These are phyloP conservation scores for Discostella pseudostelligera DNA, from an alignment of 108 stramenopile genomes.

Conservation along the genomic window DNA sequence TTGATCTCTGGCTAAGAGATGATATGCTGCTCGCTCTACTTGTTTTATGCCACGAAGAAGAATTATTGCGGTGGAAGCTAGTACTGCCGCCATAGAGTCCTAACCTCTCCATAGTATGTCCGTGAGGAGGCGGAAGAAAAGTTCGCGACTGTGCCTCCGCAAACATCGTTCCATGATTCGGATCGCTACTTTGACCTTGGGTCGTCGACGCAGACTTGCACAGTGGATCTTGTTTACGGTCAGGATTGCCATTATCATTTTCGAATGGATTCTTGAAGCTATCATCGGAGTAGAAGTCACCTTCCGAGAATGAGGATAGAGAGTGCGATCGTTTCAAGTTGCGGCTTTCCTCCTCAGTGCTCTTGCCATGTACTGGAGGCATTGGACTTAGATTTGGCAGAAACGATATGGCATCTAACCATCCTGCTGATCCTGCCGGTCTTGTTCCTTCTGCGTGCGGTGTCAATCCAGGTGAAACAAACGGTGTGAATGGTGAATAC, in stretches of 20 bases:
- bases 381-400: background rate
- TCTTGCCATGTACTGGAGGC: background rate
- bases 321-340: slow-evolving; percentile 29
- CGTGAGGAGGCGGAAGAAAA: too few relatives aligned
- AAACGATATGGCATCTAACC: slow-evolving; percentile 3
- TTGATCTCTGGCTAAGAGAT: too few relatives aligned
- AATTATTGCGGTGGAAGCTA: too few relatives aligned
- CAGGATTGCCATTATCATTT: slow-evolving; percentile 12
- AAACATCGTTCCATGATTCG: background rate
- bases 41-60: too few relatives aligned
- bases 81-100: too few relatives aligned
- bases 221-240: slow-evolving; percentile 5
- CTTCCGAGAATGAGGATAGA: slow-evolving; percentile 34
- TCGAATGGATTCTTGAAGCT: slow-evolving; percentile 40
- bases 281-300: slow-evolving; percentile 23
- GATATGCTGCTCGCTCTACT: too few relatives aligned
- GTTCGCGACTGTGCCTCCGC: too few relatives aligned
- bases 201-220: background rate
- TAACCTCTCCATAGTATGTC: too few relatives aligned
- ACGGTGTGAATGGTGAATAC: background rate
- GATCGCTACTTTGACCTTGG: background rate
- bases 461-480: slow-evolving; percentile 6
- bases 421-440: background rate
- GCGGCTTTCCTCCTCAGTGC: background rate
- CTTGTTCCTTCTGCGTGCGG: background rate